Evolutionary conservation across 2,329 filamentous ascomycete genomes (phyloP).

Genomic region (Trichophyton schoenleinii): DNA sequence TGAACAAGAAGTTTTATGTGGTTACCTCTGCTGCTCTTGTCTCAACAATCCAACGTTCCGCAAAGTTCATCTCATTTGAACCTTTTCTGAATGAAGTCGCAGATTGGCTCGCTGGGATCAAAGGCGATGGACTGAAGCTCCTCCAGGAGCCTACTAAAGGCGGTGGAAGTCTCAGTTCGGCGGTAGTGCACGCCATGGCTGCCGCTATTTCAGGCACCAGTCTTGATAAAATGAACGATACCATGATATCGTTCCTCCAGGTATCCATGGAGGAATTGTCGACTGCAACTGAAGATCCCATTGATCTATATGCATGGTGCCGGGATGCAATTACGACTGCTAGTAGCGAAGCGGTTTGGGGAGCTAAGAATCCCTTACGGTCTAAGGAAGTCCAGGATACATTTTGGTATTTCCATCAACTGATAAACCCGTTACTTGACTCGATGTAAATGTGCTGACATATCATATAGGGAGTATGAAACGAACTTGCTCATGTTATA

Average conservation of each 20-base stretch:
- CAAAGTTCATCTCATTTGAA: not conserved
- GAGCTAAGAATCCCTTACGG: slow-evolving; percentile 20
- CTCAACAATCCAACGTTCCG: not conserved
- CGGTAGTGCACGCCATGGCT: not conserved
- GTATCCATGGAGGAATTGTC: not conserved
- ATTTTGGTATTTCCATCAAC: not conserved
- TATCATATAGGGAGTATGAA: not conserved
- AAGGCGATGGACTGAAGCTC: not conserved
- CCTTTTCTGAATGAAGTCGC: not conserved
- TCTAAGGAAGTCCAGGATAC: not conserved
- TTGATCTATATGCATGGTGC: slow-evolving; percentile 22
- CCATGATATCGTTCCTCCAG: not conserved
- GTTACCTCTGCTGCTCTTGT: not conserved
- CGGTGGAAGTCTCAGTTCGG: not conserved
- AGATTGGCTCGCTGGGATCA: not conserved
- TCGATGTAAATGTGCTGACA: not conserved
- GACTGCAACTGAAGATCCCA: not conserved
- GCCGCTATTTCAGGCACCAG: not conserved
- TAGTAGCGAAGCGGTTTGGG: slow-evolving; percentile 21
- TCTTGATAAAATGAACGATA: not conserved
- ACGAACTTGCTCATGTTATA: not conserved
- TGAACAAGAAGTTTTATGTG: not conserved
- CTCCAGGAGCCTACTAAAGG: not conserved
- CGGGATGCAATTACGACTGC: slow-evolving; percentile 18
- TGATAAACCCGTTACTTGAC: not conserved